Evolutionary conservation across 345 rosid species (phyloP).

Genomic region (Dipteronia dyeriana): DNA sequence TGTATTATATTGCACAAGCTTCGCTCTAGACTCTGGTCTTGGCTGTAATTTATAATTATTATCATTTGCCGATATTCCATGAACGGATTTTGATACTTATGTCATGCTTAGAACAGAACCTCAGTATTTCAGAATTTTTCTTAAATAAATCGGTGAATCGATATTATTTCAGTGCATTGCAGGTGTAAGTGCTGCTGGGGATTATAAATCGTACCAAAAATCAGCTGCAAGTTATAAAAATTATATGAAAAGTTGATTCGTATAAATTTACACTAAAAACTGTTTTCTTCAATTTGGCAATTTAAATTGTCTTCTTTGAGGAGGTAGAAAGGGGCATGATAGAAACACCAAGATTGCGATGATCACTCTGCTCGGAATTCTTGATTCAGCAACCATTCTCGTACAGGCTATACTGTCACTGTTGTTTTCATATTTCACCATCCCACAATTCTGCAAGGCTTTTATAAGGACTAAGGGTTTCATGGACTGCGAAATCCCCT

Average conservation of each 20-base stretch:
- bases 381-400: not conserved
- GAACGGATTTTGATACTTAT: not conserved
- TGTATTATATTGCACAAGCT: conserved; percentile 1
- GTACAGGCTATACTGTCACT: not conserved
- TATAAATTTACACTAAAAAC: too few relatives aligned
- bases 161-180: not conserved
- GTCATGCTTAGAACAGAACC: not conserved
- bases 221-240: not conserved
- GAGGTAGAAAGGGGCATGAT: not conserved
- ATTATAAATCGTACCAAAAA: not conserved
- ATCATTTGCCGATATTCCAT: not conserved
- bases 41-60: not conserved
- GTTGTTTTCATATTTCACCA: conserved; percentile 47
- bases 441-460: conserved; percentile 58
- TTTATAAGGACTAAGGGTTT: conserved; percentile 49
- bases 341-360: not conserved
- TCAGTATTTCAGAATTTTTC: not conserved
- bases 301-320: not conserved
- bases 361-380: not conserved
- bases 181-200: not conserved
- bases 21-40: not conserved
- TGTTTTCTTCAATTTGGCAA: not conserved
- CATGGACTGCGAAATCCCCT: conserved; percentile 52
- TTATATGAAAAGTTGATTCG: not conserved
- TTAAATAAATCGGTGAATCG: not conserved